Percentiles rank a stretch among this genome's conserved stretches.
phyloP scores from a whole-genome alignment of 805 yeast genomes.

The Starmerella vaccinii region DNA sequence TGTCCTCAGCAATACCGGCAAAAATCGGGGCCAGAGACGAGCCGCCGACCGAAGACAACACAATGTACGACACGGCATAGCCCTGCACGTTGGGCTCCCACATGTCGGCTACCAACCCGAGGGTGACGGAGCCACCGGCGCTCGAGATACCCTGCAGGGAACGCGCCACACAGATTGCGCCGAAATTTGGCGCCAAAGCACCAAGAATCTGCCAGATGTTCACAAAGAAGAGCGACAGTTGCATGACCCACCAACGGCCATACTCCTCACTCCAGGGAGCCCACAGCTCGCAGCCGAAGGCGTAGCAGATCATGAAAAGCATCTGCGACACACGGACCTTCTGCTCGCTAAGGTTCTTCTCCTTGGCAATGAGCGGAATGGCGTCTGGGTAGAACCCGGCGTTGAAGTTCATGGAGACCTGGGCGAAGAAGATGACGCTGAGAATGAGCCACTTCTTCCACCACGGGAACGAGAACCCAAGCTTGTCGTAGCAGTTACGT shows the following conservation, averaged over 20 bases:
- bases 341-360: conserved; percentile 35
- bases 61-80: conserved; percentile 39
- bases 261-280: conserved; percentile 61
- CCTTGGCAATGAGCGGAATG: conserved; percentile 35
- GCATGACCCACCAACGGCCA: conserved; percentile 52
- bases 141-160: conserved; percentile 52
- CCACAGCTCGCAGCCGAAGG: conserved; percentile 45
- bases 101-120: conserved; percentile 58
- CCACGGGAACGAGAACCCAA: conserved; percentile 33
- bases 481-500: conserved; percentile 33
- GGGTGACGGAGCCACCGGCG: conserved; percentile 45
- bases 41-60: conserved; percentile 44
- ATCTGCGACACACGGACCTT: conserved; percentile 43
- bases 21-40: conserved; percentile 39
- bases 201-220: conserved; percentile 41
- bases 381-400: conserved; percentile 34
- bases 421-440: conserved; percentile 33
- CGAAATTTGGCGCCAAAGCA: conserved; percentile 46
- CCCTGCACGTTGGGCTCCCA: conserved; percentile 38
- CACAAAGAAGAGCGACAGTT: conserved; percentile 41
- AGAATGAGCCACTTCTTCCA: conserved; percentile 34
- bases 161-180: conserved; percentile 48
- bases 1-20: conserved; percentile 46
- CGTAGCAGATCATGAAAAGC: conserved; percentile 46
- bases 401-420: conserved; percentile 37